phyloP scores from a whole-genome alignment of 106 monocot species.

The Chionographis japonica region DNA sequence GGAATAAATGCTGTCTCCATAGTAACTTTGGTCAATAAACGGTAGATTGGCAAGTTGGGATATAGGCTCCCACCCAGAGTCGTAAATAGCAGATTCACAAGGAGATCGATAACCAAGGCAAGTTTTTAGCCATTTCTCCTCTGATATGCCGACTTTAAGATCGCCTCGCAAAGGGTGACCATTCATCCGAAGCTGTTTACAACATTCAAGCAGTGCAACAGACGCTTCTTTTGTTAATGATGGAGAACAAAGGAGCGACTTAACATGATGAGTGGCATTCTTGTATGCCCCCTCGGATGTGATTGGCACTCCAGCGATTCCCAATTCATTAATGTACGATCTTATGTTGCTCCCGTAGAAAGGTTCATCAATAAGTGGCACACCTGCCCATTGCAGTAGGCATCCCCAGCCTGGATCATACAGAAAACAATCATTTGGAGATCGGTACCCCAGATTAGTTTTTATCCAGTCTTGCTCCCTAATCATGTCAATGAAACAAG shows the following conservation, averaged over 20 bases:
- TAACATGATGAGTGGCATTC: conserved; percentile 21
- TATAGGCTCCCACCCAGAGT: conserved; percentile 26
- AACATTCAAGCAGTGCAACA: conserved; percentile 25
- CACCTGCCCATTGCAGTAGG: conserved; percentile 22
- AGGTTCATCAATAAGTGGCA: conserved; percentile 32
- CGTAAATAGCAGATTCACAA: conserved; percentile 19
- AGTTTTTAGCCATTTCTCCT: conserved; percentile 46
- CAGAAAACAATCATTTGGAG: conserved; percentile 26
- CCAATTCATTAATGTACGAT: conserved; percentile 32
- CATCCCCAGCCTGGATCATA: conserved; percentile 32
- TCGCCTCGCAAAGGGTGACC: not conserved
- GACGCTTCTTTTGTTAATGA: conserved; percentile 21
- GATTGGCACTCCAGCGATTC: conserved; percentile 26
- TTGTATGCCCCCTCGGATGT: conserved; percentile 27
- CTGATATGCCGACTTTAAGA: conserved; percentile 14
- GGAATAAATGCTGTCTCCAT: conserved; percentile 27
- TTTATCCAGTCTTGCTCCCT: conserved; percentile 26
- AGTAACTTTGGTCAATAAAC: conserved; percentile 19
- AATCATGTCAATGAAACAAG: conserved; percentile 9
- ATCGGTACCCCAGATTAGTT: conserved; percentile 36
- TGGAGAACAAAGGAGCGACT: conserved; percentile 13
- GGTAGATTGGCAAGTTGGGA: conserved; percentile 33
- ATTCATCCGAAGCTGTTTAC: conserved; percentile 11
- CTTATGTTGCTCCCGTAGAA: conserved; percentile 27
- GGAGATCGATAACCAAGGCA: conserved; percentile 20